Conservation (phyloP, 2,329 filamentous ascomycete species). For the Cytospora mali region DNA sequence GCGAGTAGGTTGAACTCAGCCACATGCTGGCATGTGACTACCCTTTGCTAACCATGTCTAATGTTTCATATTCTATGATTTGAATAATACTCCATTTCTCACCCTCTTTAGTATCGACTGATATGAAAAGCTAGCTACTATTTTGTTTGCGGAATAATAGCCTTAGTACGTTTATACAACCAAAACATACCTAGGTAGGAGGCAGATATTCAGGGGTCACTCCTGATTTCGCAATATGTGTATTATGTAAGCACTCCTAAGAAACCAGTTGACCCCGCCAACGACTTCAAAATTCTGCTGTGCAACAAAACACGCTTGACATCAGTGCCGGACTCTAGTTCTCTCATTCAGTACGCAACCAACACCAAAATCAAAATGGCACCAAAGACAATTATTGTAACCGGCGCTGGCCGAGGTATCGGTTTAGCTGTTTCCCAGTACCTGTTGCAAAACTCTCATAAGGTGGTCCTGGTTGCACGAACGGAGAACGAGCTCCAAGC, state of each 20-base stretch:
- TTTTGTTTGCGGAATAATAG: too few relatives aligned
- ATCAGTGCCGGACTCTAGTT: slow-evolving; percentile 2
- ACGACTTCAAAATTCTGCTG: slow-evolving; percentile 20
- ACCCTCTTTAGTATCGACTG: too few relatives aligned
- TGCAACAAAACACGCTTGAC: neutral
- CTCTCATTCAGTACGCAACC: neutral
- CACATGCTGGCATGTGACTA: too few relatives aligned
- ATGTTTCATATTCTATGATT: too few relatives aligned
- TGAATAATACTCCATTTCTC: too few relatives aligned
- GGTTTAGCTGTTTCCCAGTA: slow-evolving; percentile 58
- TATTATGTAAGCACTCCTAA: slow-evolving; percentile 15
- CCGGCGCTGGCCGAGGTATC: slow-evolving; percentile 65
- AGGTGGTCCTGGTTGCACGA: slow-evolving; percentile 61
- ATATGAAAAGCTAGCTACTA: too few relatives aligned
- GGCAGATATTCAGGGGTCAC: neutral
- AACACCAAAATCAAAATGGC: slow-evolving; percentile 39
- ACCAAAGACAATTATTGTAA: slow-evolving; percentile 71
- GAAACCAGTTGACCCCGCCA: slow-evolving; percentile 18
- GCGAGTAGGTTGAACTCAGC: too few relatives aligned
- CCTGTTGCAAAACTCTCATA: slow-evolving; percentile 57
- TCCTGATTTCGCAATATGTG: neutral
- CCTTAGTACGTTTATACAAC: too few relatives aligned
- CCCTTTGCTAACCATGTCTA: too few relatives aligned
- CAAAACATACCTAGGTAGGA: too few relatives aligned
- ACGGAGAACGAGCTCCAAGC: slow-evolving; percentile 51